Base-by-base conservation (phyloP, 371 early-diverging fungal genomes). In the Syncephalastrum racemosum region DNA sequence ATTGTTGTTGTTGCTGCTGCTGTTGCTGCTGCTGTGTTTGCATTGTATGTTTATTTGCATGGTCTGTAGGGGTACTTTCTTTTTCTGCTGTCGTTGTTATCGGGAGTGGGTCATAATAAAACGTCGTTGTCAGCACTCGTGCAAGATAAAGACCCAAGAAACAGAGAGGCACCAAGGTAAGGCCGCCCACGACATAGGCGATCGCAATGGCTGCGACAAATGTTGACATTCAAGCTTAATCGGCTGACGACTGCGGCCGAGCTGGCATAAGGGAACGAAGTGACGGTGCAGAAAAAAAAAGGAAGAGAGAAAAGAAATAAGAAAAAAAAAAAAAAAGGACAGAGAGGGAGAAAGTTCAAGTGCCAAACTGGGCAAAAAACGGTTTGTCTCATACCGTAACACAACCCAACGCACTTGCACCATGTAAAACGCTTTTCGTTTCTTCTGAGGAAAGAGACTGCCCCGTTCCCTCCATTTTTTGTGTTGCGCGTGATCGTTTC, bases 101-200 rank as follows among this genome's bases (percentile, higher is more conserved):
- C 15, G 50, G 6, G 16, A 31, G 36, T 8, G 36, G 36, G 36
- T 31, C 36, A 31, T 31, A 31, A 31, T 31, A 31, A 10, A 31
- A 31, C 36, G 36, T 8, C 2, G 10, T 31, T 7, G 27, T 7
- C 36, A 31, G 36, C 10, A 10, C 12, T 5, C 36, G 36, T 31
- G 36, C 36, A 12, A 31, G 36, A 8, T 31, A 31, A 8, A 31
- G 36, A 31, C 36, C 36, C 36, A 31, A 10, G 10, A 31, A 31
- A 8, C 36, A 31, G 36, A 31, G 36, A 31, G 36, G 36, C 10
- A 31, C 36, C 6, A 80, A 60, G 13, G 80, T 80, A 8, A 77
- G 16, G 7, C 80, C 80, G 24, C 80, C 80, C 24, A 73, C 16
- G 43, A 78, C 10, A 47, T 80, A 80, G 24, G 69, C 71, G 46